Base-by-base conservation (phyloP, 371 early-diverging fungal species). In the Apophysomyces trapeziformis region DNA sequence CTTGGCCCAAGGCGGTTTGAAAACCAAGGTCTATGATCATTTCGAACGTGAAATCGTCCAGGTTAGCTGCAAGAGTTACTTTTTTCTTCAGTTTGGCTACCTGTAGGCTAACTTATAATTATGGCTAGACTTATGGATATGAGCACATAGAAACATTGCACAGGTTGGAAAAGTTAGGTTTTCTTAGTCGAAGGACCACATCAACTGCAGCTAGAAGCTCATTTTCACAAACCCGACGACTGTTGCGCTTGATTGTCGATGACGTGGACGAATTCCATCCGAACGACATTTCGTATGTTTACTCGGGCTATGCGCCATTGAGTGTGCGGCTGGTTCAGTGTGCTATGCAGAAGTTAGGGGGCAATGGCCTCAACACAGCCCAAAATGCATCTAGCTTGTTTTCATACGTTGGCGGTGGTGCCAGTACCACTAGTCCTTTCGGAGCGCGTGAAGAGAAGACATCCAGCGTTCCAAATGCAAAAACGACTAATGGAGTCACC, bases 291-390 rank as follows among this genome's bases (percentile, higher is more conserved):
- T 88, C 95, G 0, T 97, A 95, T 68, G 96, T 96, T 14, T 96
- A 95, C 69, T 93, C 94, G 0, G 99, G 99, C 4, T 97, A 93
- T 73, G 98, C 96, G 1, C 98, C 99, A 4, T 63, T 96, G 36
- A 89, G 89, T 36, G 88, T 95, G 7, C 90, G 99, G 46, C 77
- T 97, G 38, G 85, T 97, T n/a, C 95, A 98, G 71, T 87, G 88
- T 60, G 92, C 94, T n/a, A 68, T 87, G 69, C 76, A 80, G 62
- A 81, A 77, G 21, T 43, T 73, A 21, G 70, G 73, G 2, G 32
- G 32, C 2, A 58, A 57, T 14, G 62, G 66, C 18, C 46, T 38
- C 18, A 72, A 35, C 18, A 75, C 69, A 14, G 70, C 70, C 5
- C 60, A 44, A 4, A 74, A 73, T 67, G 75, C 76, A 54, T 82